A percentile compares a stretch with the other conserved stretches of the same genome.
phyloP scores from a whole-genome alignment of 805 yeast genomes.

The Candida yuanshanica region DNA sequence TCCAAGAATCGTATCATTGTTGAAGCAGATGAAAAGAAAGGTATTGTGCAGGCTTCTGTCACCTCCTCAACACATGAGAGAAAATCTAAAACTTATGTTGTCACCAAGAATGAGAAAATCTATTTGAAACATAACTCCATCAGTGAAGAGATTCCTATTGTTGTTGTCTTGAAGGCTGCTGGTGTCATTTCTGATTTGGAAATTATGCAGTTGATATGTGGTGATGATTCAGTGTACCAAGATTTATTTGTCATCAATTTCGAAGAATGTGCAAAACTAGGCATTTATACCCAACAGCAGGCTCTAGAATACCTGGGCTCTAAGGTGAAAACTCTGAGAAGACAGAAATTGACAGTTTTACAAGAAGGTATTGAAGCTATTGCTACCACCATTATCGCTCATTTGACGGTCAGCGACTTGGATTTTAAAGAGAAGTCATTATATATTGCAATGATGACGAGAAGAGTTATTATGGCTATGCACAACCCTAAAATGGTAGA shows the following conservation, averaged over 20 bases:
- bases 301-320: slow-evolving; percentile 89
- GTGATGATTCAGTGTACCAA: slow-evolving; percentile 81
- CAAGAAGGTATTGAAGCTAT: slow-evolving; percentile 97
- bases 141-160: slow-evolving; percentile 93
- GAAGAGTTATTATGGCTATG: slow-evolving; percentile 94
- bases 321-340: slow-evolving; percentile 87
- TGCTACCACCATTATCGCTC: slow-evolving; percentile 95
- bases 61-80: slow-evolving; percentile 98
- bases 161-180: slow-evolving; percentile 87
- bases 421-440: slow-evolving; percentile 93
- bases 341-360: slow-evolving; percentile 72
- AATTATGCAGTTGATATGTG: slow-evolving; percentile 91
- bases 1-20: slow-evolving; percentile 96
- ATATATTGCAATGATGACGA: slow-evolving; percentile 92
- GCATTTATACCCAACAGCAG: slow-evolving; percentile 86
- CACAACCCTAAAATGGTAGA: slow-evolving; percentile 93
- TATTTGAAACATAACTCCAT: slow-evolving; percentile 94
- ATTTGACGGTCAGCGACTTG: slow-evolving; percentile 74
- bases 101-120: slow-evolving; percentile 84
- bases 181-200: slow-evolving; percentile 91
- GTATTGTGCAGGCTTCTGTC: slow-evolving; percentile 93
- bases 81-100: slow-evolving; percentile 93
- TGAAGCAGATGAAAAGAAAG: slow-evolving; percentile 93
- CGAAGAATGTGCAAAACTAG: slow-evolving; percentile 85
- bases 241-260: slow-evolving; percentile 89